Conservation (phyloP, 2,329 filamentous ascomycete genomes). For the Aciculosporium take region DNA sequence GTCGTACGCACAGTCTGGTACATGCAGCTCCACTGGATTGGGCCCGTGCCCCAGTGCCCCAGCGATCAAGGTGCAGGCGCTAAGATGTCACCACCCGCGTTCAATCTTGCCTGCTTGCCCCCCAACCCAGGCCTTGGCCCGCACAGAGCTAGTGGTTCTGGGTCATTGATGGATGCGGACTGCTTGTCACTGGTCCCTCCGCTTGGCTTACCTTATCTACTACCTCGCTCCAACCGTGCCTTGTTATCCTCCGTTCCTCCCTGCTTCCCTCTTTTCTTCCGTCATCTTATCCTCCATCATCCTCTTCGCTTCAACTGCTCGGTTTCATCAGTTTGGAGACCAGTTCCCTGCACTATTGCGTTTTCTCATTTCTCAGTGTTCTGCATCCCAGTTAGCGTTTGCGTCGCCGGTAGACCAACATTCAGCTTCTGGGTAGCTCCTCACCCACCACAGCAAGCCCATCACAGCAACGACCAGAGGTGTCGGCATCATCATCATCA, state of each 20-base stretch:
- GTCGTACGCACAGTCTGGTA: too few relatives aligned
- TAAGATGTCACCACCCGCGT: neutral
- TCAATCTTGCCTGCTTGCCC: too few relatives aligned
- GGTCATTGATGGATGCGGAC: slow-evolving; percentile 17
- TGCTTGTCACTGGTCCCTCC: slow-evolving; percentile 6
- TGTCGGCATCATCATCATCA: neutral
- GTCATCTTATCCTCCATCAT: slow-evolving; percentile 9
- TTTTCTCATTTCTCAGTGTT: slow-evolving; percentile 6
- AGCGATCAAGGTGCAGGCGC: slow-evolving; percentile 4
- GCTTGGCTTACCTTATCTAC: slow-evolving; percentile 10
- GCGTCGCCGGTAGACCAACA: slow-evolving; percentile 25
- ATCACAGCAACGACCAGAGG: neutral
- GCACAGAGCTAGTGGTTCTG: neutral
- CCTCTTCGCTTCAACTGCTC: slow-evolving; percentile 1
- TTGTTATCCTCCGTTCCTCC: slow-evolving; percentile 12
- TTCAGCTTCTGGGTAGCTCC: slow-evolving; percentile 4
- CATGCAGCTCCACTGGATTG: slow-evolving; percentile 12
- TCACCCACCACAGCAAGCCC: slow-evolving; percentile 5
- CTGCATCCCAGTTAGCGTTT: slow-evolving; percentile 13
- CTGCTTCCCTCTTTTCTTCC: slow-evolving; percentile 11
- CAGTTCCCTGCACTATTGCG: slow-evolving; percentile 9
- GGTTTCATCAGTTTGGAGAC: slow-evolving; percentile 9
- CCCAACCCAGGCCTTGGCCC: too few relatives aligned
- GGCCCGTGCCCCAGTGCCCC: slow-evolving; percentile 7
- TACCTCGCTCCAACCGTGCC: slow-evolving; percentile 11